phyloP scores from a whole-genome alignment of 371 early-diverging fungal species.

The Coemansia sp. region DNA sequence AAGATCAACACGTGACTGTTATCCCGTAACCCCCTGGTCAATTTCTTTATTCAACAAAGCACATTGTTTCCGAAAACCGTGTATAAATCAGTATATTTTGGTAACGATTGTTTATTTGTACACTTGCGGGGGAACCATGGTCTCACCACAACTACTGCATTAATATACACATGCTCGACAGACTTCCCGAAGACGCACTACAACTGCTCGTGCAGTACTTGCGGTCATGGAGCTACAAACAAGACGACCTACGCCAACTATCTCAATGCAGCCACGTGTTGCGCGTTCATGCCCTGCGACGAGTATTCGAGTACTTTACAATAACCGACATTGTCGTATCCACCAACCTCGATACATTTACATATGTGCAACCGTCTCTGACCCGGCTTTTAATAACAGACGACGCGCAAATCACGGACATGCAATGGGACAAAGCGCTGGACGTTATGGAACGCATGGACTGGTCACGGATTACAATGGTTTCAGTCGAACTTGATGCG shows the following conservation, averaged over 20 bases:
- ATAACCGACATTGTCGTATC: constrained; percentile 9
- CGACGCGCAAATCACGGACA: constrained; percentile 5
- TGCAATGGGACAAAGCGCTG: constrained; percentile 12
- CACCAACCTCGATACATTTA: not conserved
- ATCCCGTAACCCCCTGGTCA: too few relatives aligned
- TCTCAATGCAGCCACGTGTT: constrained; percentile 12
- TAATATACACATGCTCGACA: constrained; percentile 6
- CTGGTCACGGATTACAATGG: constrained; percentile 22
- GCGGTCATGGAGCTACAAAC: constrained; percentile 21
- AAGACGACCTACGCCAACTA: constrained; percentile 3
- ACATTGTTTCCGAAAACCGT: too few relatives aligned
- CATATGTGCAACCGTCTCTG: constrained; percentile 8
- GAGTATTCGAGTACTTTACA: constrained; percentile 32
- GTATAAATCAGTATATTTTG: too few relatives aligned
- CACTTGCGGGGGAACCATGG: not conserved
- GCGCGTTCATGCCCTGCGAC: not conserved
- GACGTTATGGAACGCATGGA: not conserved
- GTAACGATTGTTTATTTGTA: not conserved
- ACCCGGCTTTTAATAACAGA: constrained; percentile 21
- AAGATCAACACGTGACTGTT: too few relatives aligned
- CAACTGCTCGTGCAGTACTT: constrained; percentile 20
- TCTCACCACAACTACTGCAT: too few relatives aligned
- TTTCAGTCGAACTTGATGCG: constrained; percentile 25
- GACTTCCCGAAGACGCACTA: constrained; percentile 9
- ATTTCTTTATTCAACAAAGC: too few relatives aligned